Evolutionary conservation across 768 basidiomycete species (phyloP), one percentile per base, ranked within the genome.

Genomic region (Naematelia aurantialba): DNA sequence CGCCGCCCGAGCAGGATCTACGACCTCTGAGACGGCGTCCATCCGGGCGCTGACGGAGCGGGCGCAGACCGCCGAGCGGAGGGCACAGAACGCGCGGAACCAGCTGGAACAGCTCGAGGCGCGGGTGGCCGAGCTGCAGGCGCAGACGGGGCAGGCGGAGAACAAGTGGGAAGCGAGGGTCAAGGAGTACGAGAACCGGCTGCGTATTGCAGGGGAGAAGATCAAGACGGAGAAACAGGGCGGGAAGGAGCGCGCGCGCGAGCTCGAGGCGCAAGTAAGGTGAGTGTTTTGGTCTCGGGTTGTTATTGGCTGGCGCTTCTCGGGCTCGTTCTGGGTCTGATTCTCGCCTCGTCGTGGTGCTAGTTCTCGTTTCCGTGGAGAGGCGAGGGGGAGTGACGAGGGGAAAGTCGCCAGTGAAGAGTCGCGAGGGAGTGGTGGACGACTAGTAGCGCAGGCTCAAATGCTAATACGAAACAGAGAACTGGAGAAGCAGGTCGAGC

Each of bases 131-230:
- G 76, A 80, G 42, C 82, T 89, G 78, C 87, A 87, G 64, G 82
- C 85, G 78, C 88, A 86, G 80, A 88, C 82, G 34, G 79, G 81
- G 0, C 80, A 79, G 0, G 87, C 89, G 0, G 92, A 96, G 66
- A 80, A 79, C 53, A 94, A 93, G 76, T 98, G 93, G 91, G 92
- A 93, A 69, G 89, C 87, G 0, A 81, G 93, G n/a, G 89, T 98
- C 46, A 87, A 86, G 76, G 93, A 98, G 77, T 92, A 93, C 68
- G 91, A 96, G 78, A 74, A 83, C 13, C 79, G 89, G 17, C 72
- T 92, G 62, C 86, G 85, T 75, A 85, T 85, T 0, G 89, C 89
- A 0, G 90, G 91, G 69, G 93, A 98, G 81, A 86, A 85, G 73
- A 85, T 91, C 64, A 97, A 97, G 82, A 82, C 90, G 55, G 92